Evolutionary conservation across 2,329 filamentous ascomycete species (phyloP), one percentile per base, ranked within the genome.

Genomic region (Penicillium expansum): DNA sequence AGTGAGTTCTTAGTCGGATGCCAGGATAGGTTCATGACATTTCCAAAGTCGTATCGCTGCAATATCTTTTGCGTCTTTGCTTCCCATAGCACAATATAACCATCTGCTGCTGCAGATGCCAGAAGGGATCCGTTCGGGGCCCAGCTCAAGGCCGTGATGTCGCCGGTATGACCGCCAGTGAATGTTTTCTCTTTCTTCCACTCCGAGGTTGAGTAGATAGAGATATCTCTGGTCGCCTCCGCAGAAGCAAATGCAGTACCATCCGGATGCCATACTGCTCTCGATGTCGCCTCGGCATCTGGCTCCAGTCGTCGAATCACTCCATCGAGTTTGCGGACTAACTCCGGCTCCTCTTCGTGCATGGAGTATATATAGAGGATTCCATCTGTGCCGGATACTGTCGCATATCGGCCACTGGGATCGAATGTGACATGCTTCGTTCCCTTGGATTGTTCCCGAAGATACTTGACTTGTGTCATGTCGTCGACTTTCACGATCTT

Each of bases 381-480:
- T 43, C 94, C 94, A 69, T 99, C 92, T 0, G 90, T 91, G 71
- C 91, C 92, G 0, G 94, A 95, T 0, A 96, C 83, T 0, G 92
- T 83, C 4, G 95, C 80, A 56, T 87, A 85, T 49, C 85, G 84
- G 39, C 91, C 91, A 57, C 84, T 89, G 5, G 88, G 87, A 65
- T 97, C 91, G 74, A 96, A 96, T 14, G 90, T 85, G 37, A 97
- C 82, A 69, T 97, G 91, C 71, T 96, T 96, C n/a, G 89, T 86
- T n/a, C 91, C 86, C 67, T 90, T 90, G 42, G 83, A 82, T 71
- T 97, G 93, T 51, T 96, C 91, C 62, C 90, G 86, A 9, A 99
- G 82, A 62, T 89, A 88, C 66, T 89, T 86, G 48, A 96, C 83
- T 62, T 86, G 83, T 22, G 82, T 86, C 73, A 88, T 92, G 70